Evolutionary conservation across 1,284 basidiomycete genomes (phyloP).

Genomic region (Entoloma clypeatum): DNA sequence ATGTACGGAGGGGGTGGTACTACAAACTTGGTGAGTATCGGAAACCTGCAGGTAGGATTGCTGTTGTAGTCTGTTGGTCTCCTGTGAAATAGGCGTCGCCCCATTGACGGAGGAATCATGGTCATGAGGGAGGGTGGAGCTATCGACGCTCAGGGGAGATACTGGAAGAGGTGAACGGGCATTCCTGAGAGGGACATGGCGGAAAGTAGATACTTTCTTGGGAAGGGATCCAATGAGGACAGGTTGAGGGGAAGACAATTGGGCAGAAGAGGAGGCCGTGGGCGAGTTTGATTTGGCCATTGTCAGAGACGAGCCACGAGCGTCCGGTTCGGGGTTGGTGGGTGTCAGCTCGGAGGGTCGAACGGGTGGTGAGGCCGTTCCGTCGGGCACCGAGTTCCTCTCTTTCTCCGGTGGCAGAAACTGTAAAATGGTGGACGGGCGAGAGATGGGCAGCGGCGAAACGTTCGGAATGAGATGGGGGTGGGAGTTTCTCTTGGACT

Average conservation of each 20-base stretch:
- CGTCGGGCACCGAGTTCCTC: conserved; percentile 20
- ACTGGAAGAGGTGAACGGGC: conserved; percentile 34
- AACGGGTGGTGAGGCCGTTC: conserved; percentile 6
- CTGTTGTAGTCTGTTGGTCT: too few relatives aligned
- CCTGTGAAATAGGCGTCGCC: neutral
- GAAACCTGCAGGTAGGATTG: too few relatives aligned
- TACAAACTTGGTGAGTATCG: too few relatives aligned
- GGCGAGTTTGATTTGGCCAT: neutral
- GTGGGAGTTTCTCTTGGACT: conserved; percentile 72
- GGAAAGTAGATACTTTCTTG: conserved; percentile 54
- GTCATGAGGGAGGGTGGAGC: conserved; percentile 17
- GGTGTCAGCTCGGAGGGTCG: too few relatives aligned
- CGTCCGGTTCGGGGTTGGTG: too few relatives aligned
- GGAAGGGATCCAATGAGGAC: conserved; percentile 18
- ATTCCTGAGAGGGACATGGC: conserved; percentile 49
- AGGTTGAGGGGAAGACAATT: neutral
- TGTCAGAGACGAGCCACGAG: too few relatives aligned
- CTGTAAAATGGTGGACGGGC: conserved; percentile 20
- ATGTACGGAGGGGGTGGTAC: neutral
- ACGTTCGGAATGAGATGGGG: conserved; percentile 30
- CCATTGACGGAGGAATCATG: conserved; percentile 26
- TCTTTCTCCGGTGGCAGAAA: neutral
- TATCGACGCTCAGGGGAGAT: conserved; percentile 37
- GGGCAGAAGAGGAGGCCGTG: conserved; percentile 6
- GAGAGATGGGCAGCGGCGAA: conserved; percentile 27